A percentile compares a stretch with the other conserved stretches of the same genome.
Conservation (phyloP, 306 rosid genomes). For the Medicago arabica region DNA sequence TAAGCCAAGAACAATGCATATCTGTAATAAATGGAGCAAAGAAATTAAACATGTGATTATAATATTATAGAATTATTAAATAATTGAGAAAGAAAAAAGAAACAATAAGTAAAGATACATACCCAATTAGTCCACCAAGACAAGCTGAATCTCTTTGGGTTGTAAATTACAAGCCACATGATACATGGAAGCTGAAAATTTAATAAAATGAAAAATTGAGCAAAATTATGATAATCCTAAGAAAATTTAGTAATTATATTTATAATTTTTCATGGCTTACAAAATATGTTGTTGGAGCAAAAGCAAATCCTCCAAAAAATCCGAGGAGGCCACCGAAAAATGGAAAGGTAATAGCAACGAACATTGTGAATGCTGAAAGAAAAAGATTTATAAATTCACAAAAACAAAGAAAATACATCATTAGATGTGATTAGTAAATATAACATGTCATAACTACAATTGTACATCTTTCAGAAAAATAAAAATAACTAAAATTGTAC, state of each 20-base stretch:
- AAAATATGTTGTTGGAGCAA: constrained; percentile 88
- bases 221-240: background rate
- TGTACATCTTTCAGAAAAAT: too few relatives aligned
- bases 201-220: background rate
- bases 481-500: background rate
- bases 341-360: constrained; percentile 77
- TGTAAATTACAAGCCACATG: constrained; percentile 80
- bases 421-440: background rate
- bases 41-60: background rate
- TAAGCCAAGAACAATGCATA: constrained; percentile 68
- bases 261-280: constrained; percentile 54
- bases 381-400: background rate
- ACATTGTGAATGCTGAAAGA: constrained; percentile 74
- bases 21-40: constrained; percentile 51
- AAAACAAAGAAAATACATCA: background rate
- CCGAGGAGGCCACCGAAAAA: constrained; percentile 77
- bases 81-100: background rate
- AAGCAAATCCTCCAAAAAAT: constrained; percentile 93
- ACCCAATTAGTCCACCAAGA: constrained; percentile 83
- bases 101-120: constrained; percentile 48
- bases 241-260: background rate
- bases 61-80: background rate
- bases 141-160: constrained; percentile 73
- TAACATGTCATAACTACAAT: background rate
- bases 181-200: constrained; percentile 80